Percentiles rank a stretch among this genome's conserved stretches.
Evolutionary conservation across 2,329 filamentous ascomycete species (phyloP).

Genomic region (Neofusicoccum sp.): DNA sequence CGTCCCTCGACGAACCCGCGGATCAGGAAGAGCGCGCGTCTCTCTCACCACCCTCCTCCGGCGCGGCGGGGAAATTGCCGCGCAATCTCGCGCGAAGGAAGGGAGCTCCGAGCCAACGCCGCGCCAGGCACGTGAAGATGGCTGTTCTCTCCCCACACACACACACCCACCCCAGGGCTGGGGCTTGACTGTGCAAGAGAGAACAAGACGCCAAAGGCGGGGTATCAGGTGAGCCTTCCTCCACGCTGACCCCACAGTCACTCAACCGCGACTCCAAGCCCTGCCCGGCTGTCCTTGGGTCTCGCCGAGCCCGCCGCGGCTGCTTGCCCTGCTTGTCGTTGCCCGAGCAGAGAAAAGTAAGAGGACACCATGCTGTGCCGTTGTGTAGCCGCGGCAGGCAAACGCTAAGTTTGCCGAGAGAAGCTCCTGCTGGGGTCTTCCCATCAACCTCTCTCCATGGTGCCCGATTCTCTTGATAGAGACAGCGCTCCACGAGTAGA

Average conservation of each 20-base stretch:
- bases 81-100: neutral
- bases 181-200: neutral
- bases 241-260: conserved; percentile 6
- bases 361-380: neutral
- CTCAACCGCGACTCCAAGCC: neutral
- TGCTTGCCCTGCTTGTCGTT: neutral
- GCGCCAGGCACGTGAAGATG: neutral
- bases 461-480: neutral
- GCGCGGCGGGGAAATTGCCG: neutral
- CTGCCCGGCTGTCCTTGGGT: neutral
- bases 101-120: neutral
- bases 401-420: neutral
- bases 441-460: no score
- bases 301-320: neutral
- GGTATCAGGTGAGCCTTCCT: conserved; percentile 1
- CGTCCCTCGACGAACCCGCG: no score
- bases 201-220: neutral
- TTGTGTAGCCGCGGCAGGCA: neutral
- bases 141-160: neutral
- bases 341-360: neutral
- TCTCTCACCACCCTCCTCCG: neutral
- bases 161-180: neutral
- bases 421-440: neutral
- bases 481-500: no score
- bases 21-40: neutral